phyloP scores from a whole-genome alignment of 106 monocot species.

The Acorus calamus region DNA sequence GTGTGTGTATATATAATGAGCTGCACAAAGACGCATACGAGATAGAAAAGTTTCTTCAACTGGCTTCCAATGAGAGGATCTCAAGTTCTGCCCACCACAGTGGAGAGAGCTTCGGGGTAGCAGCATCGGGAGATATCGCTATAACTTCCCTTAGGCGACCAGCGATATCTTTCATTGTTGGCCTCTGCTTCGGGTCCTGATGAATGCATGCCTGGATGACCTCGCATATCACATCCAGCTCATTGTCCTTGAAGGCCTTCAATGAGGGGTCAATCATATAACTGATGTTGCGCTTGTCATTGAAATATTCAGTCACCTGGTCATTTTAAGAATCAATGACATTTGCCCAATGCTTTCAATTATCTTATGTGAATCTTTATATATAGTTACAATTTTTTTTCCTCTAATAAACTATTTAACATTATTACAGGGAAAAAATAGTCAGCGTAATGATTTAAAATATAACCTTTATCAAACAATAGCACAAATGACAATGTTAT shows the following conservation, averaged over 20 bases:
- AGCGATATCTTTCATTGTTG: slow-evolving; percentile 41
- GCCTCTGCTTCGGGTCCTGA: slow-evolving; percentile 32
- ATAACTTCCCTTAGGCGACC: slow-evolving; percentile 27
- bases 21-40: too few relatives aligned
- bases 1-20: too few relatives aligned
- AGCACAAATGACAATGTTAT: too few relatives aligned
- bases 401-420: too few relatives aligned
- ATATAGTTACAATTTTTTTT: too few relatives aligned
- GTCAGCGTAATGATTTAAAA: too few relatives aligned
- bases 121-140: slow-evolving; percentile 68
- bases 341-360: too few relatives aligned
- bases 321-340: too few relatives aligned
- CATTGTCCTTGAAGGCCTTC: slow-evolving; percentile 30
- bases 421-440: too few relatives aligned
- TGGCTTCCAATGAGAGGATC: slow-evolving; percentile 68
- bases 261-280: slow-evolving; percentile 54
- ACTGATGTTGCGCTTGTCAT: slow-evolving; percentile 24
- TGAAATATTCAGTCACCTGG: slow-evolving; percentile 61
- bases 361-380: too few relatives aligned
- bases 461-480: too few relatives aligned
- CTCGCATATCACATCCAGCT: slow-evolving; percentile 52
- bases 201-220: slow-evolving; percentile 54
- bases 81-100: slow-evolving; percentile 99
- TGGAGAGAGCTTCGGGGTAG: slow-evolving; percentile 63
- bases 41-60: neutral